Base-by-base conservation (phyloP, 176 grass and related monocot genomes). In the Avena sativa region DNA sequence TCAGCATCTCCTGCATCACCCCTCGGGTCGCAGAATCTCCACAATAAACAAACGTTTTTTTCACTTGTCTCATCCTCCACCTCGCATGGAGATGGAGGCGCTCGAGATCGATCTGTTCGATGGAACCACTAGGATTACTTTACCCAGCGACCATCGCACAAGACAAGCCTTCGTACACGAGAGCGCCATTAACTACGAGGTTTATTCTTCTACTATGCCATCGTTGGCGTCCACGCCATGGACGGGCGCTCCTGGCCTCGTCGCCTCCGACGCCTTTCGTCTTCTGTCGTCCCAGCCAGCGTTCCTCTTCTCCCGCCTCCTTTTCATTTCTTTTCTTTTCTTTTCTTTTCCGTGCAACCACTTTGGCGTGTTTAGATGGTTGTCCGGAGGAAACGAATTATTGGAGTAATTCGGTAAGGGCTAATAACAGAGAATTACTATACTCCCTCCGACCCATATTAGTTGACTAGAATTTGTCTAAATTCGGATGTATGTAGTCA, bases 161-260 rank as follows among this genome's bases (percentile, higher is more conserved):
- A 8, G 57, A 65, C 57, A 63, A 36, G 25, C 59, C 9, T 1
- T 8, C 2, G 34, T 40, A 6, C 30, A n/a, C n/a, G 46, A 43
- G 71, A 74, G 21, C 2, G 43, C 23, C 38, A 48, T 63, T 63
- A 79, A 23, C 48, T 48, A 85, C 57, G 15, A 32, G 38, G 8
- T n/a, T 71, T 71, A 44, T 43, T 43, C 17, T 43, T 43, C 40
- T 43, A 7, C 40, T 6, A 43, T 6, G 13, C 23, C 86, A 40
- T 69, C 25, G 87, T 76, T 59, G 80, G 80, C 61, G 80, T 83
- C 86, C 80, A 88, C 78, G 78, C 78, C 60, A 61, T 61, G 12
- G 84, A 16, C 74, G 48, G 69, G 34, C 20, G 56, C 40, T 8
- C 59, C 44, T 8, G 57, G 36, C 59, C 55, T 62, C 9, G 21